Evolutionary conservation across 2,329 filamentous ascomycete genomes (phyloP).

Genomic region (Graphiopsis chlorocephala): DNA sequence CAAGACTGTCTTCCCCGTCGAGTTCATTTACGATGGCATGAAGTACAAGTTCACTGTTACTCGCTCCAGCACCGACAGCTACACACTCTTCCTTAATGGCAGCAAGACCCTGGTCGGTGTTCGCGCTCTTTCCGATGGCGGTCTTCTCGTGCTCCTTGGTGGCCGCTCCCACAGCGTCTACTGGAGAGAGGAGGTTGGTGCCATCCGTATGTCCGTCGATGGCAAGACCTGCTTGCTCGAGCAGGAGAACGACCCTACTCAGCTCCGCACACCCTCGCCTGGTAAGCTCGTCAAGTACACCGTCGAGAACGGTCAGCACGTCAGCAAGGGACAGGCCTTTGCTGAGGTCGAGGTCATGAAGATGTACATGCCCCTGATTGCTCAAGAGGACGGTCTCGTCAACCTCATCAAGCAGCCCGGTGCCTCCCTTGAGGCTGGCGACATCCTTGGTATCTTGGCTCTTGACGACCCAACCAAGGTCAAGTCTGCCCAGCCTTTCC

Average conservation of each 20-base stretch:
- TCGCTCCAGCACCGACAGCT: slow-evolving; percentile 85
- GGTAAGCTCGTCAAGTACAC: slow-evolving; percentile 98
- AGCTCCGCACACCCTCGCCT: slow-evolving; percentile 88
- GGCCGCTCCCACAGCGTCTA: slow-evolving; percentile 97
- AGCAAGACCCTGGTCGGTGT: slow-evolving; percentile 94
- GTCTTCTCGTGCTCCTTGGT: slow-evolving; percentile 82
- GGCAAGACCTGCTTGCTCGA: slow-evolving; percentile 97
- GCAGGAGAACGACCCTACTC: slow-evolving; percentile 98
- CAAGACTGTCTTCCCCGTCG: slow-evolving; percentile 94
- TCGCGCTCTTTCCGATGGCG: slow-evolving; percentile 87
- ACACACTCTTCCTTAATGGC: slow-evolving; percentile 97
- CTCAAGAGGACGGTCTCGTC: slow-evolving; percentile 91
- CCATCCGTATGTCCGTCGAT: slow-evolving; percentile 91
- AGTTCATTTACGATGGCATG: slow-evolving; percentile 96
- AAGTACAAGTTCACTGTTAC: slow-evolving; percentile 99
- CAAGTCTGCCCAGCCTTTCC: slow-evolving; percentile 92
- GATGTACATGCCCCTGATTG: slow-evolving; percentile 99
- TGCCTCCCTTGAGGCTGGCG: slow-evolving; percentile 93
- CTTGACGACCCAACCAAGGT: slow-evolving; percentile 94
- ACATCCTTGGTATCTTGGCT: slow-evolving; percentile 95
- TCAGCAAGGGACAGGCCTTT: slow-evolving; percentile 87
- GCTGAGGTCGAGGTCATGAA: slow-evolving; percentile 99
- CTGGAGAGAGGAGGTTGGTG: slow-evolving; percentile 98
- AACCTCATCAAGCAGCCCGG: slow-evolving; percentile 99
- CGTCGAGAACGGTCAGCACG: slow-evolving; percentile 90